A percentile compares a stretch with the other conserved stretches of the same genome.
Conservation (phyloP, 106 monocot genomes). For the Gastrodia elata region DNA sequence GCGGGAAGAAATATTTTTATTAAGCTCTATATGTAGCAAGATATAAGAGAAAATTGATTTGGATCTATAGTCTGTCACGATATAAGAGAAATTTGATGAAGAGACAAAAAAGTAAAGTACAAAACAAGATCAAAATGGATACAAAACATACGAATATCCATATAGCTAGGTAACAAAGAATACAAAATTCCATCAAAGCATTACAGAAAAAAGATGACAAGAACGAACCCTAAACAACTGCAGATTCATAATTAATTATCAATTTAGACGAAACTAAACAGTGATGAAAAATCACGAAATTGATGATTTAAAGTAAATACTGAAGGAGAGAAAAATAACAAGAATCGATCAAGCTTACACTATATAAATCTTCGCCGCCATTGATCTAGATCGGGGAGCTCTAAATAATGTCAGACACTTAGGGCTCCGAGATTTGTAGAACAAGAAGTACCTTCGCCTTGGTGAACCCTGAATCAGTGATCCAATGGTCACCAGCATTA, state of each 20-base stretch:
- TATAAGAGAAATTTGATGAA: neutral
- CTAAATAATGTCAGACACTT: too few species aligned
- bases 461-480: too few species aligned
- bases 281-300: neutral
- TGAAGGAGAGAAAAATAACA: neutral
- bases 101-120: neutral
- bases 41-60: neutral
- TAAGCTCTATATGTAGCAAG: too few species aligned
- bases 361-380: slow-evolving; percentile 8
- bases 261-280: neutral
- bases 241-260: neutral
- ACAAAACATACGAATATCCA: neutral
- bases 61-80: neutral
- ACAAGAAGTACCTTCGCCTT: too few species aligned
- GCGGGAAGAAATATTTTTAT: neutral
- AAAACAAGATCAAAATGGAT: neutral
- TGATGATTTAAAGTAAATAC: neutral
- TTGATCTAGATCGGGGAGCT: neutral
- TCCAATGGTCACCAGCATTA: too few species aligned
- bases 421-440: too few species aligned
- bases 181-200: neutral
- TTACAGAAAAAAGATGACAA: neutral
- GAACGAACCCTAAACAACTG: neutral
- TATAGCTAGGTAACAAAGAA: neutral
- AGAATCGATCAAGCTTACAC: neutral